phyloP scores from a whole-genome alignment of 345 rosid genomes.

The Atalantia buxifolia region DNA sequence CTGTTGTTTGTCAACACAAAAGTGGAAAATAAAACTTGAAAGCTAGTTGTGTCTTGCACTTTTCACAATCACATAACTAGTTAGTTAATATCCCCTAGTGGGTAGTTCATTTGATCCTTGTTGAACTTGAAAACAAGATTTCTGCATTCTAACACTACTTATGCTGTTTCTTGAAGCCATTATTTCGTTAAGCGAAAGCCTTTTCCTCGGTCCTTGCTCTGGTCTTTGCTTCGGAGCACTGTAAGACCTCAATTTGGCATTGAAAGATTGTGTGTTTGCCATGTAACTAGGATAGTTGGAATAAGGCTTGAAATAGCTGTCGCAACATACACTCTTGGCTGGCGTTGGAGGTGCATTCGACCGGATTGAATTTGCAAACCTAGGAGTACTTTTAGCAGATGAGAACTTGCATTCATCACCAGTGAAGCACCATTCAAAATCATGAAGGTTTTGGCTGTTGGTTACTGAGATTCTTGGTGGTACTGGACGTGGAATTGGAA shows the following conservation, averaged over 20 bases:
- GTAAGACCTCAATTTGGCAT: constrained; percentile 65
- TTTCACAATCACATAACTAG: neutral
- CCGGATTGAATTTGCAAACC: constrained; percentile 24
- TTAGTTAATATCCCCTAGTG: neutral
- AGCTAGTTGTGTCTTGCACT: neutral
- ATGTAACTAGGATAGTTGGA: constrained; percentile 64
- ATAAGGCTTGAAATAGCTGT: constrained; percentile 35
- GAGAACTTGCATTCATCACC: constrained; percentile 51
- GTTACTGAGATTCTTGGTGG: constrained; percentile 32
- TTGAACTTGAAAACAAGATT: constrained; percentile 34
- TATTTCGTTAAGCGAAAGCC: constrained; percentile 56
- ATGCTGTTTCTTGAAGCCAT: constrained; percentile 58
- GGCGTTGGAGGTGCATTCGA: constrained; percentile 34
- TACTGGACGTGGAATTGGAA: constrained; percentile 33
- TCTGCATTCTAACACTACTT: constrained; percentile 42
- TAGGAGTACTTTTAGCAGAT: constrained; percentile 61
- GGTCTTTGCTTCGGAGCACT: constrained; percentile 76
- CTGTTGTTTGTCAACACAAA: constrained; percentile 17
- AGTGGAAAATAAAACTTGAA: constrained; percentile 1
- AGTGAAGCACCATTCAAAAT: constrained; percentile 40
- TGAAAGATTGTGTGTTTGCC: constrained; percentile 75
- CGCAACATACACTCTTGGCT: constrained; percentile 43
- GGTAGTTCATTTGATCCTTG: constrained; percentile 5
- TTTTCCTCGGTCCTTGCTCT: constrained; percentile 43
- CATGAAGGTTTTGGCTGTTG: constrained; percentile 23